Evolutionary conservation across 2,329 filamentous ascomycete genomes (phyloP).

Genomic region (Thermochaetoides dissita): DNA sequence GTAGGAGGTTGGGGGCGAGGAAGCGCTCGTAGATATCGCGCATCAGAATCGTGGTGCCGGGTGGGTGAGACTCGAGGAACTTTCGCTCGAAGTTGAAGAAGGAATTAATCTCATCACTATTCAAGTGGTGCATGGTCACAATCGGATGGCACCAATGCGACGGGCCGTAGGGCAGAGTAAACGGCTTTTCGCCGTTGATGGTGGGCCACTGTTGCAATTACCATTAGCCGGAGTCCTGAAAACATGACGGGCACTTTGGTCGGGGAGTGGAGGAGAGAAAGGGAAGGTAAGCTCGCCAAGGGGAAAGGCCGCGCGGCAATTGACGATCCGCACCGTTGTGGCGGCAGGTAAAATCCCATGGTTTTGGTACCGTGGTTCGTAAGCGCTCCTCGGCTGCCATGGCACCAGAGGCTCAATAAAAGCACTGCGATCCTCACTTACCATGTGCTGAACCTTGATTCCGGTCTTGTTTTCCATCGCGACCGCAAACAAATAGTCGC

Average conservation of each 20-base stretch:
- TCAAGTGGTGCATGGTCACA: constrained; percentile 42
- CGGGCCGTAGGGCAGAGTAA: constrained; percentile 31
- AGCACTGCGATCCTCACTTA: constrained; percentile 17
- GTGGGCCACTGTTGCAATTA: constrained; percentile 30
- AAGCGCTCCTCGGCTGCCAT: too few species aligned
- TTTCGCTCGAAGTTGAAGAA: constrained; percentile 38
- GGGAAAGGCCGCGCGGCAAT: too few species aligned
- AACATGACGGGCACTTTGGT: not conserved
- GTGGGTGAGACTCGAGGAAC: constrained; percentile 5
- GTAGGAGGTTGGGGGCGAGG: constrained; percentile 26
- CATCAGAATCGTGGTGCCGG: constrained; percentile 27
- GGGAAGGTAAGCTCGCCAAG: constrained; percentile 2
- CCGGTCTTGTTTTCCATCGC: constrained; percentile 34
- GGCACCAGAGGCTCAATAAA: too few species aligned
- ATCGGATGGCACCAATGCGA: constrained; percentile 43
- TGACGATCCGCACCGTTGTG: too few species aligned
- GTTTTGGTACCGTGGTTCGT: too few species aligned
- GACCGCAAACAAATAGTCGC: constrained; percentile 35
- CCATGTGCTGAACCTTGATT: constrained; percentile 27
- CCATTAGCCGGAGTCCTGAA: not conserved
- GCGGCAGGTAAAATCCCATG: too few species aligned
- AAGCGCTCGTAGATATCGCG: constrained; percentile 33
- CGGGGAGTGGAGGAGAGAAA: constrained; percentile 1
- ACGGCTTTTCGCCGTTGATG: constrained; percentile 41
- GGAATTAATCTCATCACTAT: constrained; percentile 33